These are phyloP conservation scores for Pythium plurisporium DNA, from an alignment of 352 stramenopile genomes.

Conservation along the genomic window DNA sequence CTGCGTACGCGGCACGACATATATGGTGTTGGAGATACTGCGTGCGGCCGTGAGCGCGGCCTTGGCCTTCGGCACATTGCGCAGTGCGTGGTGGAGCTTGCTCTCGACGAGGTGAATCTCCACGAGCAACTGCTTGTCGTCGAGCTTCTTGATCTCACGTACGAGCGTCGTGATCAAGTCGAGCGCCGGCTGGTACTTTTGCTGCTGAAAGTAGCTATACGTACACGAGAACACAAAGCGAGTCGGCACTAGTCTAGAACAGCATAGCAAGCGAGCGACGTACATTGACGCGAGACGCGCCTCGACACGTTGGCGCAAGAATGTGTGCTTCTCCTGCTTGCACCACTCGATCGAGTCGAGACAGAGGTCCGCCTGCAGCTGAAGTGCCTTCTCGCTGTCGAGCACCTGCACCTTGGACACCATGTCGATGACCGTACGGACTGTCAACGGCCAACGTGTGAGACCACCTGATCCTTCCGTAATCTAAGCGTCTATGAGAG, in stretches of 20 bases:
- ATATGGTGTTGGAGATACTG: slow-evolving; percentile 98
- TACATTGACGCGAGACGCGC: slow-evolving; percentile 90
- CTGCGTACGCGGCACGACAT: slow-evolving; percentile 95
- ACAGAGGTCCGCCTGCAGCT: slow-evolving; percentile 94
- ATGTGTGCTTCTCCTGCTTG: slow-evolving; percentile 94
- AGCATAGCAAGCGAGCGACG: background rate
- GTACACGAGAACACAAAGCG: background rate
- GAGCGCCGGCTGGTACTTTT: slow-evolving; percentile 91
- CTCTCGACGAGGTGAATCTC: slow-evolving; percentile 98
- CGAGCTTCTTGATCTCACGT: slow-evolving; percentile 98
- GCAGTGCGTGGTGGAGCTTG: slow-evolving; percentile 96
- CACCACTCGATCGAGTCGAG: slow-evolving; percentile 94
- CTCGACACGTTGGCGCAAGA: slow-evolving; percentile 97
- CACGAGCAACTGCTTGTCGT: slow-evolving; percentile 99
- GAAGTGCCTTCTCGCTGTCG: slow-evolving; percentile 88
- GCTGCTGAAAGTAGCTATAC: slow-evolving; percentile 79
- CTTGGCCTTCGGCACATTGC: slow-evolving; percentile 96
- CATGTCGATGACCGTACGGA: slow-evolving; percentile 97
- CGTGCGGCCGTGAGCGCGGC: slow-evolving; percentile 95
- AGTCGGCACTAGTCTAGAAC: slow-evolving; percentile 10
- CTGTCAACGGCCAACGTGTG: slow-evolving; percentile 26
- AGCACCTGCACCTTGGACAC: slow-evolving; percentile 89
- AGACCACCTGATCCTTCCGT: background rate
- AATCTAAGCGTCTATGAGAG: background rate
- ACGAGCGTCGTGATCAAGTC: slow-evolving; percentile 93